phyloP scores from a whole-genome alignment of 148 eudicot species.

The Camellia japonica region DNA sequence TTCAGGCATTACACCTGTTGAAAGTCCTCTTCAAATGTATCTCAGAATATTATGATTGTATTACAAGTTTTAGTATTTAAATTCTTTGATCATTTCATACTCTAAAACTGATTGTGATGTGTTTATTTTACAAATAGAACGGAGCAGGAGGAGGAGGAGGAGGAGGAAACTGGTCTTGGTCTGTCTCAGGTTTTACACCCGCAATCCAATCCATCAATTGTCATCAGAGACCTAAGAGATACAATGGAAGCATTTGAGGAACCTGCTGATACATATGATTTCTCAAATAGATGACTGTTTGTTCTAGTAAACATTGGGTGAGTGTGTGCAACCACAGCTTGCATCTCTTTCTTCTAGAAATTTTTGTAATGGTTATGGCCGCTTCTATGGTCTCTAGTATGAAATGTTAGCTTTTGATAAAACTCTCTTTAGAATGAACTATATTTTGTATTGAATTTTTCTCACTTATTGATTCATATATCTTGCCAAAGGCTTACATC shows the following conservation, averaged over 20 bases:
- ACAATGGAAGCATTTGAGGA: background rate
- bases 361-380: background rate
- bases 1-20: too few species aligned
- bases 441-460: too few species aligned
- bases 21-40: too few species aligned
- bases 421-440: too few species aligned
- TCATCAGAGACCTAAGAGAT: constrained; percentile 16
- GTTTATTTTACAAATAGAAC: too few species aligned
- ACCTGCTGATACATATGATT: background rate
- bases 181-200: constrained; percentile 19
- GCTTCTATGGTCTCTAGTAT: background rate
- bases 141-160: constrained; percentile 1
- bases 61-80: background rate
- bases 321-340: background rate
- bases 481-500: too few species aligned
- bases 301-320: background rate
- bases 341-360: background rate
- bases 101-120: background rate
- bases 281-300: background rate
- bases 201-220: constrained; percentile 19
- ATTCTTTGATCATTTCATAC: background rate
- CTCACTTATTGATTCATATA: too few species aligned
- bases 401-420: too few species aligned
- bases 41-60: too few species aligned
- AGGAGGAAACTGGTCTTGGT: constrained; percentile 12